Conservation (phyloP, 1,284 basidiomycete species). For the Leccinum pachyderme region DNA sequence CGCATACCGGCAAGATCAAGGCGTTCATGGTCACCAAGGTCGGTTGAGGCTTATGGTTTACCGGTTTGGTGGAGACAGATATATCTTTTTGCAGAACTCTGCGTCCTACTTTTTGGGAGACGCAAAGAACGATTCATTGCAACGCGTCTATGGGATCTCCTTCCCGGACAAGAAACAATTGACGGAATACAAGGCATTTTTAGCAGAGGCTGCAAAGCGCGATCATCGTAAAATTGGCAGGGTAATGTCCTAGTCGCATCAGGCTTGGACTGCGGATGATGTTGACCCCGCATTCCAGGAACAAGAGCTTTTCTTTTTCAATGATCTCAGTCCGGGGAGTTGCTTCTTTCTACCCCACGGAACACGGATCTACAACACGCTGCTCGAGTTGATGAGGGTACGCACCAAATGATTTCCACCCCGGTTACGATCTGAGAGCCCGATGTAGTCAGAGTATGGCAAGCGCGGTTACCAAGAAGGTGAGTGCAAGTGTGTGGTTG, state of each 20-base stretch:
- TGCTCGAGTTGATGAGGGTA: conserved; percentile 88
- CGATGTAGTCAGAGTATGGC: conserved; percentile 68
- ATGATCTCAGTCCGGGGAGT: conserved; percentile 92
- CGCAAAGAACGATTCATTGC: conserved; percentile 90
- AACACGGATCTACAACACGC: conserved; percentile 94
- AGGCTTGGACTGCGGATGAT: neutral
- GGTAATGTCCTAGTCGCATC: conserved; percentile 37
- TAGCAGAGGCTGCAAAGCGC: conserved; percentile 95
- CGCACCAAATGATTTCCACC: conserved; percentile 28
- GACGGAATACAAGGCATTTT: conserved; percentile 93
- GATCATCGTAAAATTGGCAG: conserved; percentile 97
- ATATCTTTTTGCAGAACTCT: conserved; percentile 66
- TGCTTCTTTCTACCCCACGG: conserved; percentile 98
- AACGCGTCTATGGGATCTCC: conserved; percentile 97
- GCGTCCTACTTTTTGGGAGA: conserved; percentile 99
- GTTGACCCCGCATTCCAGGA: conserved; percentile 49
- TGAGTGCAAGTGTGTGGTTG: conserved; percentile 19
- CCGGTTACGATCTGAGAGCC: conserved; percentile 1
- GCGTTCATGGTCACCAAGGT: conserved; percentile 94
- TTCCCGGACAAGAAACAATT: conserved; percentile 99
- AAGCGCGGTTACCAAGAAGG: conserved; percentile 89
- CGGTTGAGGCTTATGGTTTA: conserved; percentile 5
- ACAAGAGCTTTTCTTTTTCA: conserved; percentile 99
- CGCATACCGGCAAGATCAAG: conserved; percentile 98
- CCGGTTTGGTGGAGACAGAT: neutral